Evolutionary conservation across 2,329 filamentous ascomycete genomes (phyloP), one percentile per base, ranked within the genome.

Genomic region (Reticulascus tulasneorum): DNA sequence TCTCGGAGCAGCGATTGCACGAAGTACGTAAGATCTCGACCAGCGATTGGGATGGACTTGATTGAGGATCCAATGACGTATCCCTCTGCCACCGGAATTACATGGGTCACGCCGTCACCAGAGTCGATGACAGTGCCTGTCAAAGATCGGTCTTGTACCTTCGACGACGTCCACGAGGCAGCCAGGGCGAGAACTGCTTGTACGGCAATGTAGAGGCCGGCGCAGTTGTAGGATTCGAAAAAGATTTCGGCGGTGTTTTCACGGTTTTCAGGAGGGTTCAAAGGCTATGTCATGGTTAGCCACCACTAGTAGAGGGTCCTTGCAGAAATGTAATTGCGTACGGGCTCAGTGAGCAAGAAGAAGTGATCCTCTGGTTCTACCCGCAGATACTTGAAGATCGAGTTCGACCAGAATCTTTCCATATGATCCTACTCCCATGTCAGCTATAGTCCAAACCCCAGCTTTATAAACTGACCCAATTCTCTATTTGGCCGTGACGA

Each of bases 381-480:
- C 53, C 93, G 82, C 35, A 98, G 77, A 59, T 98, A 98, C 64
- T 98, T 98, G 79, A 98, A 98, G 68, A 98, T 98, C 46, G 93
- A 98, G 71, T 97, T 97, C 50, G 94, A 97, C 93, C 93, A 98
- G 71, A 97, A 98, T 46, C 93, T 84, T 66, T 98, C 93, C 93
- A 98, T 98, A 56, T 96, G 87, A 66, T 98, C 93, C 86, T 93
- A 50, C 6, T 42, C 36, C 44, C 28, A n/a, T 43, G 53, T 65
- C 46, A 63, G 58, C 33, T 19, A 17, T 24, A 13, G n/a, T 9
- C 15, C 4, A 16, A n/a, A 9, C 17, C 24, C n/a, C n/a, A 5
- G 12, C 11, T n/a, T 5, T 11, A 12, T 15, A 18, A 22, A 45
- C 77, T 38, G 71, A 93, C 86, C 93, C 93, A 98, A 61, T 98